A percentile compares a stretch with the other conserved stretches of the same genome.
phyloP scores from a whole-genome alignment of 2,329 filamentous ascomycete genomes.

The Cladophialophora exuberans region DNA sequence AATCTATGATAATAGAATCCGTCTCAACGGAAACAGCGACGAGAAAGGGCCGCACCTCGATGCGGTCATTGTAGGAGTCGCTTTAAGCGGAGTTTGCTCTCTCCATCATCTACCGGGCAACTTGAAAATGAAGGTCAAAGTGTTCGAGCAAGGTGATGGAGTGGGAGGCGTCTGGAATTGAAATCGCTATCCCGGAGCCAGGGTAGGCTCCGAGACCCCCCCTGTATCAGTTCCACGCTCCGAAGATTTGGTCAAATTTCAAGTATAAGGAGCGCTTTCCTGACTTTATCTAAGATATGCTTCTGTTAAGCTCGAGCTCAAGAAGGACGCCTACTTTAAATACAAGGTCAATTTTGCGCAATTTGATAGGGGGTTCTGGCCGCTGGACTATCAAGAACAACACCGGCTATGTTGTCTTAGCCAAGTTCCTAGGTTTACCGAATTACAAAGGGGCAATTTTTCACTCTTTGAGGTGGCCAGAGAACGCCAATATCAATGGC shows the following conservation, averaged over 20 bases:
- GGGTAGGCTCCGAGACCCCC: background rate
- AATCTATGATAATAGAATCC: too few relatives aligned
- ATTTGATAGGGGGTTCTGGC: background rate
- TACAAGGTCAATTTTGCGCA: background rate
- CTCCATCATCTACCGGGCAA: too few relatives aligned
- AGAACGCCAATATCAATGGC: slow-evolving; percentile 54
- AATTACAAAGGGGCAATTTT: slow-evolving; percentile 64
- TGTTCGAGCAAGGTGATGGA: too few relatives aligned
- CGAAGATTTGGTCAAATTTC: background rate
- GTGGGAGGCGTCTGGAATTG: background rate
- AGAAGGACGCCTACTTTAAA: background rate
- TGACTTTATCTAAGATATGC: background rate
- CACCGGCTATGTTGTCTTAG: background rate
- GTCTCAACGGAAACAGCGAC: too few relatives aligned
- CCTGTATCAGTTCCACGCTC: background rate
- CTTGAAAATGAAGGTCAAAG: too few relatives aligned
- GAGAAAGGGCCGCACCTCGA: too few relatives aligned
- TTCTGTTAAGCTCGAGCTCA: background rate
- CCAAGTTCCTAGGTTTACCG: slow-evolving; percentile 53
- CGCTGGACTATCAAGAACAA: background rate
- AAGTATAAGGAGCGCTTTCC: background rate
- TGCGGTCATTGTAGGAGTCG: too few relatives aligned
- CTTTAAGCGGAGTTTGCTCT: too few relatives aligned
- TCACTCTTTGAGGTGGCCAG: slow-evolving; percentile 65
- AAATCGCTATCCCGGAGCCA: background rate